phyloP scores from a whole-genome alignment of 371 early-diverging fungal genomes.

The Mucor irregularis region DNA sequence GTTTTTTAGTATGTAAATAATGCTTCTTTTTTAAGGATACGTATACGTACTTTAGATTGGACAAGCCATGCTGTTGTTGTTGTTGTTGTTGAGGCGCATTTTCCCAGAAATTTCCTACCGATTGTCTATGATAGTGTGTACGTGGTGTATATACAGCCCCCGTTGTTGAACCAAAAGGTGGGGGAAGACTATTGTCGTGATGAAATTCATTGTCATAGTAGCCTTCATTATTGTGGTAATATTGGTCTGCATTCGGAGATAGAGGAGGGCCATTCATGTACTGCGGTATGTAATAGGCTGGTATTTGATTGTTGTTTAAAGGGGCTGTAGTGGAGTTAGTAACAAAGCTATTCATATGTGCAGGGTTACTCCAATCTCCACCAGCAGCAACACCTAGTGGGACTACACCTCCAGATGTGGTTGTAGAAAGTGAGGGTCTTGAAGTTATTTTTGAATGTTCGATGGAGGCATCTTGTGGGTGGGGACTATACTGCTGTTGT shows the following conservation, averaged over 20 bases:
- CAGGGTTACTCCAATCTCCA: not conserved
- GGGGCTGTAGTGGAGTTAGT: not conserved
- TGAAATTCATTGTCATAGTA: not conserved
- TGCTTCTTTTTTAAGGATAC: too few relatives aligned
- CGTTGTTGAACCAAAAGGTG: not conserved
- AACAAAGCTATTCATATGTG: not conserved
- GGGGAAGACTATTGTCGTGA: not conserved
- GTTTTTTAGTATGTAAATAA: too few relatives aligned
- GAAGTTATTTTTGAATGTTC: not conserved
- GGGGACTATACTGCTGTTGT: not conserved
- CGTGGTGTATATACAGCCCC: not conserved
- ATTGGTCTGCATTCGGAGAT: not conserved
- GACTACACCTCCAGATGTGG: not conserved
- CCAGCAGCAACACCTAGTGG: not conserved
- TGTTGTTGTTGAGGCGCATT: not conserved
- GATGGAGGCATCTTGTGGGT: not conserved
- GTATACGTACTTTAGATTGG: too few relatives aligned
- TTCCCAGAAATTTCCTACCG: not conserved
- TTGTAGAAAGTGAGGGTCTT: conserved; percentile 4
- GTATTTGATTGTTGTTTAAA: not conserved
- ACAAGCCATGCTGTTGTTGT: not conserved
- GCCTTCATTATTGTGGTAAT: conserved; percentile 1
- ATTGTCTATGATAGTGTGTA: not conserved
- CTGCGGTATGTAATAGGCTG: not conserved
- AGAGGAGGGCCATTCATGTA: not conserved